phyloP scores from a whole-genome alignment of 768 basidiomycete species.

The Pholiota microspora region DNA sequence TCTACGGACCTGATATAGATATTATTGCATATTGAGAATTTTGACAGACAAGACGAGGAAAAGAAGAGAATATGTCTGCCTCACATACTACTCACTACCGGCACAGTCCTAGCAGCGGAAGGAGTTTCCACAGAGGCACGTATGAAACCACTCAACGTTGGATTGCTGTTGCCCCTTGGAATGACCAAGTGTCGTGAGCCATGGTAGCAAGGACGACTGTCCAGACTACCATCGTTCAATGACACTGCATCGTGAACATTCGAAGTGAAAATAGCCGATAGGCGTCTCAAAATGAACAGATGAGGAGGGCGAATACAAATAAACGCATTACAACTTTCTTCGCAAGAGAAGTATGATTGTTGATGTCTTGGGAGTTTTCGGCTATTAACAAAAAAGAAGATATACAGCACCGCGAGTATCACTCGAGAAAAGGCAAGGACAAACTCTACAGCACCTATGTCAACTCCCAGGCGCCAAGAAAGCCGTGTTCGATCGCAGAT shows the following conservation, averaged over 20 bases:
- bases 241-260: conserved; percentile 21
- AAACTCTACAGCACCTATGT: neutral
- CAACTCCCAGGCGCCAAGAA: neutral
- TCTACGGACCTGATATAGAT: neutral
- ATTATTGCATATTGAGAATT: neutral
- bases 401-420: neutral
- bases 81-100: conserved; percentile 81
- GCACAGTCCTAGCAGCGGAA: conserved; percentile 75
- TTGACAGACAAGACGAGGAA: neutral
- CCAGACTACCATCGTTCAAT: conserved; percentile 8
- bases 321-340: no score
- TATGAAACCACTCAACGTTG: conserved; percentile 51
- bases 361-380: neutral
- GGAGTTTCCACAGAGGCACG: conserved; percentile 81
- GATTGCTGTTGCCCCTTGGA: conserved; percentile 26
- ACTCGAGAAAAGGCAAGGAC: neutral
- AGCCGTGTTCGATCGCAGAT: neutral
- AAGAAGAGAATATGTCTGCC: conserved; percentile 58
- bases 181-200: neutral
- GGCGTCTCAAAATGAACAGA: conserved; percentile 16
- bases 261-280: conserved; percentile 18
- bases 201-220: conserved; percentile 11
- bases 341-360: no score
- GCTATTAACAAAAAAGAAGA: neutral
- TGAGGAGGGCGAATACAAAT: conserved; percentile 8